Evolutionary conservation across 306 rosid genomes (phyloP).

Genomic region (Quillaja saponaria): DNA sequence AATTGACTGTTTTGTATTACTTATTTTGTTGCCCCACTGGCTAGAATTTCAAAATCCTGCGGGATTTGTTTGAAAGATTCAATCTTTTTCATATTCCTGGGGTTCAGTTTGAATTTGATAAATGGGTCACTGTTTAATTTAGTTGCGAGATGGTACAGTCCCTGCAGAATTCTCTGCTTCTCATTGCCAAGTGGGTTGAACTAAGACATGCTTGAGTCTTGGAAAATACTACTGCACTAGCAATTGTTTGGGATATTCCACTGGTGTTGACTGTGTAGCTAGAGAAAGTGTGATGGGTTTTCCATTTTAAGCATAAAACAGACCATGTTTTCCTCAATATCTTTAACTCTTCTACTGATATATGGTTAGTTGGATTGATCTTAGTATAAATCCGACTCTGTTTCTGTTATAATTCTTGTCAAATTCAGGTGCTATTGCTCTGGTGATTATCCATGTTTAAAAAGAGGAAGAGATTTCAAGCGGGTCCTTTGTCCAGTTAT

Average conservation of each 20-base stretch:
- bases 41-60: slow-evolving; percentile 1
- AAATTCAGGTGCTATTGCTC: background rate
- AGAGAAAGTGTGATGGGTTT: slow-evolving; percentile 7
- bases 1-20: background rate
- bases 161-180: background rate
- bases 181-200: background rate
- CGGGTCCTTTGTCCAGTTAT: background rate
- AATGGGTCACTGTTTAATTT: background rate
- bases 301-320: slow-evolving; percentile 10
- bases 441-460: background rate
- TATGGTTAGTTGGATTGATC: background rate
- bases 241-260: background rate
- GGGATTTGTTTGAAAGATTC: background rate
- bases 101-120: background rate
- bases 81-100: background rate
- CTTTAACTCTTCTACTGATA: no score
- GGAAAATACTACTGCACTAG: no score
- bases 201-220: background rate
- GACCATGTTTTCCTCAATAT: background rate
- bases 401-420: slow-evolving; percentile 1
- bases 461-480: slow-evolving; percentile 1
- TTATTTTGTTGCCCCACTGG: background rate
- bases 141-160: background rate
- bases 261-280: background rate
- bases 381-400: background rate